Conservation (phyloP, 768 basidiomycete genomes). For the Exidia glandulosa region DNA sequence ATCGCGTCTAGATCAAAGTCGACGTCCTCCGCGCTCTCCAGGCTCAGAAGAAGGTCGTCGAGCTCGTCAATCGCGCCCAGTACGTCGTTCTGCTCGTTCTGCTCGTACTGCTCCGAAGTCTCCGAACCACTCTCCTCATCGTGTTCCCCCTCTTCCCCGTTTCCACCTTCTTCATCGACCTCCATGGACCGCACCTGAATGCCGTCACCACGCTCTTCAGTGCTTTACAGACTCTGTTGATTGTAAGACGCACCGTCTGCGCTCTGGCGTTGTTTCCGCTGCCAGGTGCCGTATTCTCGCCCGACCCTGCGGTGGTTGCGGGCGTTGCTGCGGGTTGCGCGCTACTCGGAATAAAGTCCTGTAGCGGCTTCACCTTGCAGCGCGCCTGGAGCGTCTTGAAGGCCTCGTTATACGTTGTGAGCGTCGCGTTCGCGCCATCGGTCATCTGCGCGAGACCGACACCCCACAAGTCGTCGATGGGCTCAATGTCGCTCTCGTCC, state of each 20-base stretch:
- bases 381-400: constrained; percentile 12
- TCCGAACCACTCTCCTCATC: neutral
- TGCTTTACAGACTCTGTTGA: too few relatives aligned
- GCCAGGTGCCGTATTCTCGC: too few relatives aligned
- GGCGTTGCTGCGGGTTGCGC: neutral
- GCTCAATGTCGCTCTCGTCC: constrained; percentile 8
- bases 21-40: neutral
- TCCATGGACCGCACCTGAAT: too few relatives aligned
- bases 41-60: neutral
- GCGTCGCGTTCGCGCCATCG: neutral
- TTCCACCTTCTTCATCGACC: neutral
- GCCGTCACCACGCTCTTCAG: too few relatives aligned
- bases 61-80: neutral
- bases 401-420: constrained; percentile 17
- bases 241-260: too few relatives aligned
- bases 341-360: neutral
- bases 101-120: neutral
- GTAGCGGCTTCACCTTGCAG: constrained; percentile 2
- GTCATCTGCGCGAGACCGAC: neutral
- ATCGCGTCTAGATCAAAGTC: neutral
- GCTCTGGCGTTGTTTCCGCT: too few relatives aligned
- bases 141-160: neutral
- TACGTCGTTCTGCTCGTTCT: neutral
- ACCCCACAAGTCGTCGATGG: constrained; percentile 7
- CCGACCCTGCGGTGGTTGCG: too few relatives aligned